Base-by-base conservation (phyloP, 495 filamentous ascomycete species). In the Penicillium herquei region DNA sequence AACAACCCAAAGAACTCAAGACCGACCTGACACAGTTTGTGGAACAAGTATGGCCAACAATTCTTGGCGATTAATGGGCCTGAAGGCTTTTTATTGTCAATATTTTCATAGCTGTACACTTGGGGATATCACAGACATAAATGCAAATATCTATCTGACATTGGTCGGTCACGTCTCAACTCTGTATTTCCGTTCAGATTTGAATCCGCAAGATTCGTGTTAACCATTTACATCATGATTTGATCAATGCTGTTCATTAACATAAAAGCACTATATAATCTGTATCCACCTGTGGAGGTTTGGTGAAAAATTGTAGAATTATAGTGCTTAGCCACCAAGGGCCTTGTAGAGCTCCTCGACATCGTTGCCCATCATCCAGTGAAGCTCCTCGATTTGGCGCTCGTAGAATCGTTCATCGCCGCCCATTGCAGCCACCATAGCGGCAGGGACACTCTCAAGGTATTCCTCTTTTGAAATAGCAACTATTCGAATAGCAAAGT, bases 21-120 rank as follows among this genome's bases (percentile, higher is more conserved):
- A 56, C 70, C 13, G 87, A 89, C 66, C 51, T 89, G 6, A 73
- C 75, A 12, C 77, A 79, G 14, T 91, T 86, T 64, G 68, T 83
- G 12, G 49, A 67, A 12, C 70, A 81, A 56, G 70, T 73, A 3
- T 76, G 70, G 71, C 64, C 65, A 13, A 53, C 44, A 6, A 60
- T 58, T 26, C 7, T 8, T 13, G 26, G 17, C 6, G 7, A 4
- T 9, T n/a, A 54, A n/a, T 59, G 30, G 47, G 2, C 18, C 6
- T 7, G 2, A 17, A 17, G 10, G 10, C 39, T 7, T 18, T 7
- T n/a, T 26, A 3, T 48, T 8, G 8, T 48, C 45, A 7, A 14
- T 21, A 39, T 2, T 3, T 12, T 12, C 6, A n/a, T 26, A n/a
- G n/a, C n/a, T n/a, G n/a, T n/a, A n/a, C n/a, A n/a, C 4, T 26